A percentile compares a stretch with the other conserved stretches of the same genome.
phyloP scores from a whole-genome alignment of 1,284 basidiomycete species.

The Tilletia walkeri region DNA sequence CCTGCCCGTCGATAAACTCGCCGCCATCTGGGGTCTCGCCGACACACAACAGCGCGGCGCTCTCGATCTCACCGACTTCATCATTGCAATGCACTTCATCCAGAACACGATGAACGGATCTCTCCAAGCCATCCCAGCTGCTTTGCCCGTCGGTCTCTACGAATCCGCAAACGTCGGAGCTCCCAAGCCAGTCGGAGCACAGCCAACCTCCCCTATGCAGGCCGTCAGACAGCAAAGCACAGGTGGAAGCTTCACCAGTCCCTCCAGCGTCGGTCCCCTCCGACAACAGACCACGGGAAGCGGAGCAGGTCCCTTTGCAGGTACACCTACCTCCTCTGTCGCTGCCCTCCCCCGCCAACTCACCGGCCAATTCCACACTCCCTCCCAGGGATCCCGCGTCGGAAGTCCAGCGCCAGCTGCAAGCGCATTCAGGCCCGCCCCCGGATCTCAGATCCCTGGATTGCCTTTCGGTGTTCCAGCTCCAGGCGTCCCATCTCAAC shows the following conservation, averaged over 20 bases:
- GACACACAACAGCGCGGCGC: slow-evolving; percentile 89
- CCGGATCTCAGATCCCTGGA: not conserved
- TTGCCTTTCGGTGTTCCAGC: not conserved
- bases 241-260: slow-evolving; percentile 25
- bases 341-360: slow-evolving; percentile 34
- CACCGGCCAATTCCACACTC: slow-evolving; percentile 30
- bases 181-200: slow-evolving; percentile 5
- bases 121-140: slow-evolving; percentile 71
- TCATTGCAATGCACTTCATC: slow-evolving; percentile 89
- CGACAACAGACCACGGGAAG: slow-evolving; percentile 13
- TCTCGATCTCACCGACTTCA: slow-evolving; percentile 88
- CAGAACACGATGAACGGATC: slow-evolving; percentile 80
- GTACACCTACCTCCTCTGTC: slow-evolving; percentile 16
- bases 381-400: slow-evolving; percentile 8
- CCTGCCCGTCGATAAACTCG: slow-evolving; percentile 81
- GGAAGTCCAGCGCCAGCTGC: not conserved
- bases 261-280: not conserved
- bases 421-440: not conserved
- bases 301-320: not conserved
- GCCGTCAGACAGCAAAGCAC: slow-evolving; percentile 34
- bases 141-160: slow-evolving; percentile 84
- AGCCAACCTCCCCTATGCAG: slow-evolving; percentile 30
- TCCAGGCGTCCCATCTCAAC: not conserved
- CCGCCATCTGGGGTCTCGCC: slow-evolving; percentile 92
- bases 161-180: slow-evolving; percentile 64